A percentile compares a stretch with the other conserved stretches of the same genome.
These are phyloP conservation scores for Diaporthe destruens DNA, from an alignment of 2,329 filamentous ascomycete species.

Conservation along the genomic window DNA sequence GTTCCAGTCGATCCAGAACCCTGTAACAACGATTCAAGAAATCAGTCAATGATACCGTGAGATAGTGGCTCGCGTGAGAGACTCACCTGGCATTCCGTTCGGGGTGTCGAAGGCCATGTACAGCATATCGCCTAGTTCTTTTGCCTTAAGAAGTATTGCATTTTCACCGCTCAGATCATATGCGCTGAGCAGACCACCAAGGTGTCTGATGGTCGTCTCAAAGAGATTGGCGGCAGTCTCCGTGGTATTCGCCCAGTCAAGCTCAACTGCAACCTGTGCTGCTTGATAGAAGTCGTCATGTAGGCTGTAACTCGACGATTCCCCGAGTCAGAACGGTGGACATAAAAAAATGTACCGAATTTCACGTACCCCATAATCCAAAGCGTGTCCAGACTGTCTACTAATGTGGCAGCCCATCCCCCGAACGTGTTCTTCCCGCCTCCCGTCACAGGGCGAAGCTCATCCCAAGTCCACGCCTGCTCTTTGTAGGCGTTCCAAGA, in stretches of 20 bases:
- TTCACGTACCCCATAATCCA: conserved; percentile 68
- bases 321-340: not conserved
- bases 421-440: conserved; percentile 62
- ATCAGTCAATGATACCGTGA: not conserved
- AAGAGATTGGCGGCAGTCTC: conserved; percentile 57
- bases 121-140: conserved; percentile 61
- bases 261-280: conserved; percentile 59
- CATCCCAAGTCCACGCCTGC: conserved; percentile 66
- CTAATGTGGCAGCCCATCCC: conserved; percentile 69
- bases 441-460: conserved; percentile 63
- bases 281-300: conserved; percentile 68
- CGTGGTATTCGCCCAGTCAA: conserved; percentile 62
- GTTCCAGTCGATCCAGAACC: conserved; percentile 68
- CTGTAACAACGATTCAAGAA: not conserved
- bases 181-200: conserved; percentile 59
- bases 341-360: accelerated
- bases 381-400: conserved; percentile 72
- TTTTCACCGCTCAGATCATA: conserved; percentile 59
- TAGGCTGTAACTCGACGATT: conserved; percentile 46
- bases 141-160: conserved; percentile 57
- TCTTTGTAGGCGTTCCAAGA: conserved; percentile 65
- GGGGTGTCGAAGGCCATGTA: conserved; percentile 63
- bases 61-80: not conserved
- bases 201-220: conserved; percentile 61
- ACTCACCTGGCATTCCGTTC: conserved; percentile 58